Evolutionary conservation across 164 flowering plant genomes (phyloP), one percentile per base, ranked within the genome.

Genomic region (Nymphaea colorata): DNA sequence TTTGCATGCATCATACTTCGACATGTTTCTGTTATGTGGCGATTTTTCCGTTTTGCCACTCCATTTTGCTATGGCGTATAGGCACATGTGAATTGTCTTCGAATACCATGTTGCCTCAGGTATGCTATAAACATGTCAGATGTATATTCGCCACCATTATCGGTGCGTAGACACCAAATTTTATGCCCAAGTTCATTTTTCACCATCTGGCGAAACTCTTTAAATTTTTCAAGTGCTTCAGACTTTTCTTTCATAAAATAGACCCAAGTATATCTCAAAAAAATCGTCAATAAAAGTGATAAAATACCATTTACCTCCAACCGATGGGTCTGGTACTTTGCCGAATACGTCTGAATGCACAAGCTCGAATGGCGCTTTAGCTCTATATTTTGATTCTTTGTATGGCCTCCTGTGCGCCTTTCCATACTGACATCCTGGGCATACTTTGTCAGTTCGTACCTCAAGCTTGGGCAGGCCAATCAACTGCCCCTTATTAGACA

Each of bases 101-200:
- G 68, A 4, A 75, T 71, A 3, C 42, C 60, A 62, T 41, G 11
- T 36, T 67, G 18, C 15, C 42, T 12, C 3, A 71, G 45, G 43
- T 53, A 75, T 8, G 6, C 12, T 0, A 43, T 25, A 69, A 75
- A 71, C 16, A 64, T 65, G 0, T 64, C 41, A 4, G 74, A 70
- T 4, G 59, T 75, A 63, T 70, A 71, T 36, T 71, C 69, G 14
- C 77, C 74, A 8, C 78, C 67, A 66, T 75, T 75, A 14, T 71
- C 70, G 2, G 68, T 71, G 15, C 55, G 64, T 12, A 71, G 44
- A 11, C 70, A 68, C 11, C 42, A 5, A 11, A 75, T 63, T 17
- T 36, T 71, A 2, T 43, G n/a, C 0, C 51, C 65, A 44, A 62
- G 3, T 42, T 71, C 57, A 2, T 16, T 0, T 15, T 43, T 69